phyloP scores from a whole-genome alignment of 192 early-diverging fungal species.

The Radiomyces spectabilis region DNA sequence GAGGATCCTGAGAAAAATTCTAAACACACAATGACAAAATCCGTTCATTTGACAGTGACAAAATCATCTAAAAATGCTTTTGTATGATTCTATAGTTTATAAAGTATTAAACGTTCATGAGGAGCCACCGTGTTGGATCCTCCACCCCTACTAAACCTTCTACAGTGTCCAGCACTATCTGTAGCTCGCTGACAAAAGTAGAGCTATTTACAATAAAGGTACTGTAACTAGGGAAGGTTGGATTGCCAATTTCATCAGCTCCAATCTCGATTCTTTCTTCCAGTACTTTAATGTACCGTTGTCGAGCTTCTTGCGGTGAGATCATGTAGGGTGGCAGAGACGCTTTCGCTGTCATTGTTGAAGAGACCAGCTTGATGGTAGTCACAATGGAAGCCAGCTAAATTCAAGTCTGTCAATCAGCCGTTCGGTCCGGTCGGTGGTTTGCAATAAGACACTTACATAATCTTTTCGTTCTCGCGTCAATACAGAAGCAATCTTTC shows the following conservation, averaged over 20 bases:
- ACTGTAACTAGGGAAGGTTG: constrained; percentile 7
- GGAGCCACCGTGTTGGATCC: no score
- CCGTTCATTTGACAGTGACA: no score
- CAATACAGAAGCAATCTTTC: not conserved
- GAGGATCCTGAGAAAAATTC: no score
- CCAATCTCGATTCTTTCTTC: not conserved
- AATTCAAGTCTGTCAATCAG: no score
- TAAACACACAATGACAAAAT: no score
- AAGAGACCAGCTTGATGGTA: constrained; percentile 16
- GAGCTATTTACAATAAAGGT: constrained; percentile 14
- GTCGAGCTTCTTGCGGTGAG: constrained; percentile 8
- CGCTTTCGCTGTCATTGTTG: constrained; percentile 18
- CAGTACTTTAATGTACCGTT: not conserved
- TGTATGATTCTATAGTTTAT: no score
- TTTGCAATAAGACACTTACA: constrained; percentile 4
- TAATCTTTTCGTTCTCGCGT: constrained; percentile 1
- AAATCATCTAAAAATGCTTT: no score
- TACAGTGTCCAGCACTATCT: no score
- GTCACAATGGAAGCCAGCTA: constrained; percentile 21
- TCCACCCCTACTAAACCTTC: no score
- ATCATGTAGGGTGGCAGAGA: constrained; percentile 20
- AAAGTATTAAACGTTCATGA: no score
- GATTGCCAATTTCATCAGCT: not conserved
- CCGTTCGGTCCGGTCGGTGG: no score
- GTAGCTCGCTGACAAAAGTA: constrained; percentile 13